These are phyloP conservation scores for Xanthoceras sorbifolium DNA, from an alignment of 345 rosid species.

Conservation along the genomic window DNA sequence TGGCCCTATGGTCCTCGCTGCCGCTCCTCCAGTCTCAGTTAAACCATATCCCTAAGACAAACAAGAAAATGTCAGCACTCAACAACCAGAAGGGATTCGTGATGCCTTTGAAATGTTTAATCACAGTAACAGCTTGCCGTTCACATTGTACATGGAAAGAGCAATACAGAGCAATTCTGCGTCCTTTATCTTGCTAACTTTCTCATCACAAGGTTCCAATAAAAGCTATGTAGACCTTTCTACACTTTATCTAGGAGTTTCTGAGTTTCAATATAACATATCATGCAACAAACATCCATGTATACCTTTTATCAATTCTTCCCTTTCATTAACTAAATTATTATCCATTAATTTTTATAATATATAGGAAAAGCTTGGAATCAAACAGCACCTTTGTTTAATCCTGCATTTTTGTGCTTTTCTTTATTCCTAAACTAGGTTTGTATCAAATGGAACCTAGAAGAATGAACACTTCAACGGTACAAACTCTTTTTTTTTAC, in stretches of 20 bases:
- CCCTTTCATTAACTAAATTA: too few species aligned
- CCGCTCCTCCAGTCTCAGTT: constrained; percentile 82
- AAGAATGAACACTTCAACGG: too few species aligned
- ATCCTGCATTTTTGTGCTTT: background rate
- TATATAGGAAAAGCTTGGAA: too few species aligned
- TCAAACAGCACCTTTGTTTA: too few species aligned
- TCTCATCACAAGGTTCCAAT: background rate
- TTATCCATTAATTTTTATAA: too few species aligned
- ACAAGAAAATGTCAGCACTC: background rate
- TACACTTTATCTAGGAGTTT: background rate
- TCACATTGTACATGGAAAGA: background rate
- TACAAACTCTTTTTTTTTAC: too few species aligned
- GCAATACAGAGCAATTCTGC: background rate
- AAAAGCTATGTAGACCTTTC: background rate
- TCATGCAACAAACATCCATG: background rate
- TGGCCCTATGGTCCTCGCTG: constrained; percentile 44
- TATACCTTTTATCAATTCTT: background rate
- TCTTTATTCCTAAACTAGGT: too few species aligned
- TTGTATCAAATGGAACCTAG: too few species aligned
- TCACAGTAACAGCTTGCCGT: background rate
- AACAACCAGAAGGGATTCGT: background rate
- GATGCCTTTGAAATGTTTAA: background rate
- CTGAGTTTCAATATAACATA: background rate
- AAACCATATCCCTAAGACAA: constrained; percentile 82
- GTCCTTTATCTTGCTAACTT: background rate